A percentile compares a stretch with the other conserved stretches of the same genome.
Evolutionary conservation across 2,329 filamentous ascomycete species (phyloP).

Genomic region (Immersiporthe knoxdaviesiana): DNA sequence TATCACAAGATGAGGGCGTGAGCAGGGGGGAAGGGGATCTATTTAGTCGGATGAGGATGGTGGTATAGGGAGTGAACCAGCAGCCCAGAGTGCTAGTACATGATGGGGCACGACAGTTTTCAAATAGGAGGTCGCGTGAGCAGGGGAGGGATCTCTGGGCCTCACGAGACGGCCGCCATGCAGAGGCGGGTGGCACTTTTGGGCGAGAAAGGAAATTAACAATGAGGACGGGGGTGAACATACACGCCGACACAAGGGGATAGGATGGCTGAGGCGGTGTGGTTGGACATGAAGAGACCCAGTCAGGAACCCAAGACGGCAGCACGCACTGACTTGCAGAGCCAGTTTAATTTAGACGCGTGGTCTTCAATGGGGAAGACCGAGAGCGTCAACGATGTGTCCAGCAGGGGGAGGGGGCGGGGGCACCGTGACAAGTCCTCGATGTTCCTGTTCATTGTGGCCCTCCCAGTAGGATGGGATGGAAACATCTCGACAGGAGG

Average conservation of each 20-base stretch:
- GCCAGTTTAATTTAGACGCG: constrained; percentile 9
- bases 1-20: constrained; percentile 14
- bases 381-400: background rate
- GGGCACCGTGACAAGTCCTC: background rate
- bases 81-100: constrained; percentile 12
- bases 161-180: constrained; percentile 28
- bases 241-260: constrained; percentile 7
- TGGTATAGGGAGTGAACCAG: constrained; percentile 16
- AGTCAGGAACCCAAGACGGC: constrained; percentile 9
- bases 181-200: constrained; percentile 25
- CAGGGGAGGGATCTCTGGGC: constrained; percentile 13
- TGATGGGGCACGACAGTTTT: constrained; percentile 11
- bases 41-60: constrained; percentile 23
- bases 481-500: background rate
- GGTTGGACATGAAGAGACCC: constrained; percentile 16
- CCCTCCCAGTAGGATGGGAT: background rate
- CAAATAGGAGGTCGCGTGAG: constrained; percentile 25
- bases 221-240: constrained; percentile 6
- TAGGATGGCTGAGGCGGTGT: constrained; percentile 17
- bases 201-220: constrained; percentile 23
- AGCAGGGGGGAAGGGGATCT: constrained; percentile 5
- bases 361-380: background rate
- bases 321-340: constrained; percentile 19
- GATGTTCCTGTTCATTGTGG: background rate
- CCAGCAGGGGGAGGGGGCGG: no score